Evolutionary conservation across 805 yeast species (phyloP).

Genomic region (Wickerhamiella musiphila): DNA sequence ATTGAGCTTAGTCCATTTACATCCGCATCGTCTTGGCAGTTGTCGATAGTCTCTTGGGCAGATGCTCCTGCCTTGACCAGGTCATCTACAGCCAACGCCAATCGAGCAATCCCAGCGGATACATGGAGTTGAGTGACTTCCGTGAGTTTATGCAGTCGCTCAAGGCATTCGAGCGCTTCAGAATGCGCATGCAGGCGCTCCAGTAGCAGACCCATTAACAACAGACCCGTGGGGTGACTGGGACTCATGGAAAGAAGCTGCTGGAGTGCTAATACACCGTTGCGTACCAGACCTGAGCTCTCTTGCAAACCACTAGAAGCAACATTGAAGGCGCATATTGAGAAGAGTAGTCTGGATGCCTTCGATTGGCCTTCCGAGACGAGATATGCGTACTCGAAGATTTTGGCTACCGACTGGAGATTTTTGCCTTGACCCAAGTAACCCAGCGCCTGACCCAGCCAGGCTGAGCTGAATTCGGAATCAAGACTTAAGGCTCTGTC

Average conservation of each 20-base stretch:
- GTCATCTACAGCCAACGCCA: slow-evolving; percentile 41
- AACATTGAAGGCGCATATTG: slow-evolving; percentile 31
- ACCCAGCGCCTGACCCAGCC: slow-evolving; percentile 74
- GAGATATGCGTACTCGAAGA: slow-evolving; percentile 63
- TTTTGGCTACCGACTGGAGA: slow-evolving; percentile 30
- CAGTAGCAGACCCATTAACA: slow-evolving; percentile 19
- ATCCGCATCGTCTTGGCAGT: slow-evolving; percentile 22
- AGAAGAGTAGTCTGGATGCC: slow-evolving; percentile 55
- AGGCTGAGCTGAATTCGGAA: slow-evolving; percentile 57
- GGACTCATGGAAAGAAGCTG: slow-evolving; percentile 34
- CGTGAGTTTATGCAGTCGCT: slow-evolving; percentile 1
- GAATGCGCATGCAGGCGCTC: slow-evolving; percentile 57
- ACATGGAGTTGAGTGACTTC: slow-evolving; percentile 23
- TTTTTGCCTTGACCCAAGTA: slow-evolving; percentile 18
- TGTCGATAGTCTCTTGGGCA: slow-evolving; percentile 38
- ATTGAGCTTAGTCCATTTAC: slow-evolving; percentile 33
- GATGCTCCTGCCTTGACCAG: slow-evolving; percentile 43
- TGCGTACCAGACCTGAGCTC: too few relatives aligned
- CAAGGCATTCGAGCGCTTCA: slow-evolving; percentile 25
- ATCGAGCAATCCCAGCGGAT: slow-evolving; percentile 57
- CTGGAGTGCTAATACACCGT: slow-evolving; percentile 26
- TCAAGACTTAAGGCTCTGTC: slow-evolving; percentile 61
- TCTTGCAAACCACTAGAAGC: too few relatives aligned
- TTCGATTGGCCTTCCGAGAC: slow-evolving; percentile 60
- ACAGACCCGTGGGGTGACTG: slow-evolving; percentile 14